A percentile compares a stretch with the other conserved stretches of the same genome.
Evolutionary conservation across 2,329 filamentous ascomycete genomes (phyloP).

Genomic region (Zasmidium cellare): DNA sequence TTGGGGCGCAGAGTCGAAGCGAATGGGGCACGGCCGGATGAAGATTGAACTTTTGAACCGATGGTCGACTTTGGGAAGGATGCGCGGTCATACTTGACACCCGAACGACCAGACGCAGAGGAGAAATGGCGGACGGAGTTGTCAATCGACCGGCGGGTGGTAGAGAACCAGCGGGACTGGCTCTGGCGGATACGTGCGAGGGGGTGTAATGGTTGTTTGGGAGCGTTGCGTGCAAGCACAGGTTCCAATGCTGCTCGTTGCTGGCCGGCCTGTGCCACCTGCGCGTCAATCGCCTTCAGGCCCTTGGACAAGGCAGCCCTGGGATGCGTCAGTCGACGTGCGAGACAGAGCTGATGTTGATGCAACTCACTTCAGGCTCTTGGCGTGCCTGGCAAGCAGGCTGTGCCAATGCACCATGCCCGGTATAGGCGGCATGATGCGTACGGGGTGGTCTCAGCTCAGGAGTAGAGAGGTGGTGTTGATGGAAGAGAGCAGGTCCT

Average conservation of each 20-base stretch:
- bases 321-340: background rate
- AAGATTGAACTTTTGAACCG: constrained; percentile 57
- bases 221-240: constrained; percentile 57
- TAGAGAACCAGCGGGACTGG: constrained; percentile 65
- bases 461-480: constrained; percentile 8
- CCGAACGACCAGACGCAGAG: constrained; percentile 41
- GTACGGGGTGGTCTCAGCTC: constrained; percentile 4
- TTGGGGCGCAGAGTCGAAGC: constrained; percentile 87
- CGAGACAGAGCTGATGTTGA: background rate
- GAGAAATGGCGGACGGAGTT: constrained; percentile 54
- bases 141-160: constrained; percentile 46
- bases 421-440: constrained; percentile 38
- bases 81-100: constrained; percentile 50
- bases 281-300: constrained; percentile 30
- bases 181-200: constrained; percentile 63
- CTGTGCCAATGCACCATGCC: constrained; percentile 38
- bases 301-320: constrained; percentile 30
- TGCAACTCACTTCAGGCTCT: constrained; percentile 28
- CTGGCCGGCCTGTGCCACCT: constrained; percentile 38
- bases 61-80: constrained; percentile 59
- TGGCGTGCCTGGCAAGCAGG: constrained; percentile 35
- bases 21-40: constrained; percentile 79
- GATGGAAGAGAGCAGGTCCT: constrained; percentile 2
- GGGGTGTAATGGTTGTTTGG: constrained; percentile 61
- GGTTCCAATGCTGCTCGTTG: constrained; percentile 53